Conservation (phyloP, 2,329 filamentous ascomycete species). For the Lecanosticta acicola region DNA sequence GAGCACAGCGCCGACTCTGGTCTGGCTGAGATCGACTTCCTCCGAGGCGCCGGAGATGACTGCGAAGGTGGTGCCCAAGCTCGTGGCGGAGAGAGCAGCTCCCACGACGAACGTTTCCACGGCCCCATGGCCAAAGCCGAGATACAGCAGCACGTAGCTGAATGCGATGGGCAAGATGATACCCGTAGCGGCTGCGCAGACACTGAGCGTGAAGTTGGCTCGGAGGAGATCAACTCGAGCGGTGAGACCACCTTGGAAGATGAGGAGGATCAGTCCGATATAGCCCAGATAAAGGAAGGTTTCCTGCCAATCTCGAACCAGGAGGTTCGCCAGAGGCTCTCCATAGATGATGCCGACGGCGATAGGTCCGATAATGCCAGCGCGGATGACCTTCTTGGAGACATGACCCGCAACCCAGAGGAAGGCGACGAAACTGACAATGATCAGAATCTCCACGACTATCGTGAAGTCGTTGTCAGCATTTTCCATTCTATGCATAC, state of each 20-base stretch:
- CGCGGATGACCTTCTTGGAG: constrained; percentile 32
- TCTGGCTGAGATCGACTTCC: constrained; percentile 39
- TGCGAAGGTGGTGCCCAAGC: constrained; percentile 34
- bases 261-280: constrained; percentile 46
- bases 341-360: constrained; percentile 46
- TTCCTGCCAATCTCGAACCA: constrained; percentile 41
- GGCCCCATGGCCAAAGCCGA: constrained; percentile 39
- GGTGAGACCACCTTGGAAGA: constrained; percentile 48
- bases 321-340: constrained; percentile 41
- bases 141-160: constrained; percentile 41
- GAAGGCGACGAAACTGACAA: constrained; percentile 12
- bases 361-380: constrained; percentile 46
- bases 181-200: constrained; percentile 40
- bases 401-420: constrained; percentile 12
- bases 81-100: constrained; percentile 27
- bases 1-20: constrained; percentile 41
- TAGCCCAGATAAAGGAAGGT: constrained; percentile 46
- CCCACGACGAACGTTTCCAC: constrained; percentile 29
- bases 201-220: constrained; percentile 41
- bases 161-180: constrained; percentile 45
- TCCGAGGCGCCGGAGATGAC: constrained; percentile 32
- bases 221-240: constrained; percentile 44
- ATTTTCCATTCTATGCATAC: not conserved
- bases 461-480: not conserved
- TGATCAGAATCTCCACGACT: constrained; percentile 11